Evolutionary conservation across 495 filamentous ascomycete genomes (phyloP).

Genomic region (Podospora pseudoanserina): DNA sequence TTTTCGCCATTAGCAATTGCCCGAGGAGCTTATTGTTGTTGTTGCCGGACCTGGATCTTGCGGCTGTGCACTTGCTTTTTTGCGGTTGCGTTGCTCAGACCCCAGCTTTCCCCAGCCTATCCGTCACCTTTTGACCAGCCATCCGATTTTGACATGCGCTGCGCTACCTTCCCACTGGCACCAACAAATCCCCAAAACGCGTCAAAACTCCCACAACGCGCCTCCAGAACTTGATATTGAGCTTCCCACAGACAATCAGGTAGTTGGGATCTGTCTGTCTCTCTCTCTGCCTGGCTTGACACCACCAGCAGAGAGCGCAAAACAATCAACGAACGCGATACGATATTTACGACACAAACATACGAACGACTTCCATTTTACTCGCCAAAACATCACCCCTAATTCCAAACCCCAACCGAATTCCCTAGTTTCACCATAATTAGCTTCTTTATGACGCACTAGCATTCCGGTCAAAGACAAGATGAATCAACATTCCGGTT

Average conservation of each 20-base stretch:
- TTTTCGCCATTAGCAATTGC: not conserved
- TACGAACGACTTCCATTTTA: not conserved
- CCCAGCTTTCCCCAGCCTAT: not conserved
- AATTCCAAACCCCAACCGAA: conserved; percentile 7
- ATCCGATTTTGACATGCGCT: conserved; percentile 20
- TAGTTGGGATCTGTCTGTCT: not conserved
- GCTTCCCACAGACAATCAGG: not conserved
- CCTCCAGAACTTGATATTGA: not conserved
- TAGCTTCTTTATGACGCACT: conserved; percentile 26
- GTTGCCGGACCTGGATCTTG: not conserved
- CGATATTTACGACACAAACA: not conserved
- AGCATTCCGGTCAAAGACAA: conserved; percentile 29
- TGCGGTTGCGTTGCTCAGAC: conserved; percentile 8
- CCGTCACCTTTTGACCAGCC: conserved; percentile 15
- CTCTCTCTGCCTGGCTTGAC: not conserved
- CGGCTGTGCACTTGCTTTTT: conserved; percentile 1
- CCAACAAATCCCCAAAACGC: conserved; percentile 5
- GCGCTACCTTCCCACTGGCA: conserved; percentile 1
- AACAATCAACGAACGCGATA: conserved; percentile 5
- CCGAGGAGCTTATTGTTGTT: not conserved
- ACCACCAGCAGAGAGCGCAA: not conserved
- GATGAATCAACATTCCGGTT: conserved; percentile 44
- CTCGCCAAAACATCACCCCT: not conserved
- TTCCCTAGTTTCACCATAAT: conserved; percentile 2
- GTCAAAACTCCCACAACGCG: conserved; percentile 5